These are phyloP conservation scores for Mycena kentingensis DNA, from an alignment of 768 basidiomycete species.

Conservation along the genomic window DNA sequence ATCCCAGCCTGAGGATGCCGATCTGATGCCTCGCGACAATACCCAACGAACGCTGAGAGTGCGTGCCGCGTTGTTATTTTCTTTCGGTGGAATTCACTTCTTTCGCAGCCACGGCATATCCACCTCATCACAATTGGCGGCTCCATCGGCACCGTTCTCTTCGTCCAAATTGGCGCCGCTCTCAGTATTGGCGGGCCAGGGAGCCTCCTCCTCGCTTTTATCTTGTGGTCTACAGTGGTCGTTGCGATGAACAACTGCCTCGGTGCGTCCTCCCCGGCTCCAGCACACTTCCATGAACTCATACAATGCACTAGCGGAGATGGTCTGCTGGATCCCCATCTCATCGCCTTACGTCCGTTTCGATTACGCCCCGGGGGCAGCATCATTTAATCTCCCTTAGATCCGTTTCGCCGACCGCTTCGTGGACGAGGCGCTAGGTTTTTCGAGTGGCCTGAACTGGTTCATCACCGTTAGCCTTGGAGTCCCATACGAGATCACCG, in stretches of 20 bases:
- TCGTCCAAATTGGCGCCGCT: slow-evolving; percentile 68
- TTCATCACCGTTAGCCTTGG: slow-evolving; percentile 49
- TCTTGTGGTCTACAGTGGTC: slow-evolving; percentile 51
- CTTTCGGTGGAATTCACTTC: too few species aligned
- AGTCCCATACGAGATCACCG: slow-evolving; percentile 53
- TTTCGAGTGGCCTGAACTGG: slow-evolving; percentile 57
- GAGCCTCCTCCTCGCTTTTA: slow-evolving; percentile 53
- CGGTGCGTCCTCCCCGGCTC: slow-evolving; percentile 28
- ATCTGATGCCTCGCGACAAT: too few species aligned
- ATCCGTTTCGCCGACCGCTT: slow-evolving; percentile 62
- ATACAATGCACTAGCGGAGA: slow-evolving; percentile 56
- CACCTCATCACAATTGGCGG: too few species aligned
- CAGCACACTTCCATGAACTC: slow-evolving; percentile 26
- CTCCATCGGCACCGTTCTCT: slow-evolving; percentile 75
- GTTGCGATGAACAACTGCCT: slow-evolving; percentile 52
- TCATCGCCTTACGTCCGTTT: slow-evolving; percentile 58
- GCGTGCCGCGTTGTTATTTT: too few species aligned
- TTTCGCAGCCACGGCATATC: too few species aligned
- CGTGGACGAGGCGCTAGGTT: slow-evolving; percentile 58
- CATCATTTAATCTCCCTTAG: slow-evolving; percentile 24
- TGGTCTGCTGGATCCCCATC: slow-evolving; percentile 82
- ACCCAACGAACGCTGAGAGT: too few species aligned
- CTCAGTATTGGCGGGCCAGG: slow-evolving; percentile 59
- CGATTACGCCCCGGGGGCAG: background rate
- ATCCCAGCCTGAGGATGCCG: too few species aligned